Evolutionary conservation across 2,329 filamentous ascomycete genomes (phyloP).

Genomic region (Xylaria sp.): DNA sequence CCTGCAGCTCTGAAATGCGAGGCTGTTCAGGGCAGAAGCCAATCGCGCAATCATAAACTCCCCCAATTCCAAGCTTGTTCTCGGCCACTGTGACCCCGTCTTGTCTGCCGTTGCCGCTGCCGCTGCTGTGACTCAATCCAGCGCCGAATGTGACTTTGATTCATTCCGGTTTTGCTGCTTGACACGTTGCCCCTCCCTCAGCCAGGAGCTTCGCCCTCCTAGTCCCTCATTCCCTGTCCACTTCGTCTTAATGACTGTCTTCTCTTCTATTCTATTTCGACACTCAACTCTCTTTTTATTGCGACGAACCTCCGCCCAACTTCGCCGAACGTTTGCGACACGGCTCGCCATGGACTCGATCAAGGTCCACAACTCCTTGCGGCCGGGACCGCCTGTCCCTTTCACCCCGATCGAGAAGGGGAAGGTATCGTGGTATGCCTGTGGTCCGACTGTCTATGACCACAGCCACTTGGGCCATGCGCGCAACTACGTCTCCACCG

Average conservation of each 20-base stretch:
- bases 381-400: constrained; percentile 70
- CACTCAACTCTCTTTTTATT: constrained; percentile 38
- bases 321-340: constrained; percentile 43
- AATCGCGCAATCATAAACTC: constrained; percentile 3
- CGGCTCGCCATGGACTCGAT: constrained; percentile 59
- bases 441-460: constrained; percentile 83
- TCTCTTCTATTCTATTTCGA: constrained; percentile 27
- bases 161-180: constrained; percentile 5
- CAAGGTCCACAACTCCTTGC: constrained; percentile 81
- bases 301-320: constrained; percentile 35
- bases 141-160: not conserved
- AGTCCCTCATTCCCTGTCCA: not conserved
- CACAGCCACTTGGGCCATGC: constrained; percentile 81
- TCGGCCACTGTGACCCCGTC: constrained; percentile 6
- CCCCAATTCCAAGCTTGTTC: constrained; percentile 2
- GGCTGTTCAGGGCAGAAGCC: constrained; percentile 17
- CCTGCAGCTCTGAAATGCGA: not conserved
- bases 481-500: constrained; percentile 88
- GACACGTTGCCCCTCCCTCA: constrained; percentile 21
- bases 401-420: constrained; percentile 75
- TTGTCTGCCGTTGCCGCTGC: not conserved
- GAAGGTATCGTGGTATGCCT: constrained; percentile 85
- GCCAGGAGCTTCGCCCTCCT: not conserved
- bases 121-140: constrained; percentile 24
- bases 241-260: constrained; percentile 24